A percentile compares a stretch with the other conserved stretches of the same genome.
These are phyloP conservation scores for Fusarium incarnatum DNA, from an alignment of 2,329 filamentous ascomycete genomes.

Conservation along the genomic window DNA sequence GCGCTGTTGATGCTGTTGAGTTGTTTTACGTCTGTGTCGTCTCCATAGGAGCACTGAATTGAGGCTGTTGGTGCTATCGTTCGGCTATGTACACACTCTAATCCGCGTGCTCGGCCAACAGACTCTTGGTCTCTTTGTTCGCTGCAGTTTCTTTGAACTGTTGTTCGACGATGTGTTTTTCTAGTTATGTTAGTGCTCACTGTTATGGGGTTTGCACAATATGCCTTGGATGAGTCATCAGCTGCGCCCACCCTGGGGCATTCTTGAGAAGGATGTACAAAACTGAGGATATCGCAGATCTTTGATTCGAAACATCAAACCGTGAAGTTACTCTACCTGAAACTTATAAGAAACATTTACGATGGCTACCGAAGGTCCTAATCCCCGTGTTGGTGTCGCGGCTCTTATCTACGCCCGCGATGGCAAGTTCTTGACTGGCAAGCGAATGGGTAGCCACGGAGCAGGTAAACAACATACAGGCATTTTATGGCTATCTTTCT, in stretches of 20 bases:
- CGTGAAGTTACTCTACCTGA: background rate
- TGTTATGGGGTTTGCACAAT: background rate
- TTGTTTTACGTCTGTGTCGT: background rate
- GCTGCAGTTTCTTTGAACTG: background rate
- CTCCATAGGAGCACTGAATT: background rate
- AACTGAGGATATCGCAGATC: background rate
- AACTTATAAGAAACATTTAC: too few relatives aligned
- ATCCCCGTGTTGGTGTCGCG: conserved; percentile 62
- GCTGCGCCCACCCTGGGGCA: too few relatives aligned
- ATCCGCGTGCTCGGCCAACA: background rate
- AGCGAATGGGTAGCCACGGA: conserved; percentile 62
- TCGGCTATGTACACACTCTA: background rate
- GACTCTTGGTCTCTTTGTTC: background rate
- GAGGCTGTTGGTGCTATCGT: background rate
- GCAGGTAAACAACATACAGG: conserved; percentile 51
- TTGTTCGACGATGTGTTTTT: background rate
- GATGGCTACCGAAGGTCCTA: conserved; percentile 31
- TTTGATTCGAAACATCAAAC: background rate
- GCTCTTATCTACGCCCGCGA: conserved; percentile 58
- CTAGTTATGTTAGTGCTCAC: background rate
- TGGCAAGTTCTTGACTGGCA: conserved; percentile 61
- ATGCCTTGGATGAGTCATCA: conserved; percentile 29
- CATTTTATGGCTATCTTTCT: background rate
- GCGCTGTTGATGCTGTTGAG: background rate
- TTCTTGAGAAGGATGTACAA: background rate